phyloP scores from a whole-genome alignment of 768 basidiomycete species.

The Gloeopeniophorella convolvens region DNA sequence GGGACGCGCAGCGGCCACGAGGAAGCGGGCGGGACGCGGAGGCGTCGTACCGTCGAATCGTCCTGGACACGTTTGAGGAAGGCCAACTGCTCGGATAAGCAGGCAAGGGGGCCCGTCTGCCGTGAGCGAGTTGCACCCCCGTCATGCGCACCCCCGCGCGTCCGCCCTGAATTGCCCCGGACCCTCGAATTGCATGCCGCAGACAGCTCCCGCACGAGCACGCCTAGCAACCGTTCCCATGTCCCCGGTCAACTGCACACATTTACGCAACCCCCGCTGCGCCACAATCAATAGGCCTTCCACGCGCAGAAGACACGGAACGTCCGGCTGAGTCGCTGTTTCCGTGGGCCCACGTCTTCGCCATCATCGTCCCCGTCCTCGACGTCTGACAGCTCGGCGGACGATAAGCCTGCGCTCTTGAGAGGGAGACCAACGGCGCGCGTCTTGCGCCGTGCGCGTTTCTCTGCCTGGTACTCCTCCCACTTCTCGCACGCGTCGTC shows the following conservation, averaged over 20 bases:
- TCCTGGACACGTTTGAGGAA: slow-evolving; percentile 4
- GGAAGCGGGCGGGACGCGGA: neutral
- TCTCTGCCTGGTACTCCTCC: slow-evolving; percentile 41
- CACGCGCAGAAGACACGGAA: slow-evolving; percentile 52
- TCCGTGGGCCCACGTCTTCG: slow-evolving; percentile 16
- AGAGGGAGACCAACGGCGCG: neutral
- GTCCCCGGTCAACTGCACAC: neutral
- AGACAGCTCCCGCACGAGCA: neutral
- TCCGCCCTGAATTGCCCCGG: neutral
- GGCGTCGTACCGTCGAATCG: neutral
- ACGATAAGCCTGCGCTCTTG: slow-evolving; percentile 1
- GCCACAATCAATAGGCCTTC: slow-evolving; percentile 35
- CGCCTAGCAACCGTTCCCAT: slow-evolving; percentile 16
- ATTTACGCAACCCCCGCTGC: slow-evolving; percentile 1
- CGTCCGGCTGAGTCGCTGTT: slow-evolving; percentile 42
- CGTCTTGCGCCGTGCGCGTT: slow-evolving; percentile 22
- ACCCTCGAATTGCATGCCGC: no score
- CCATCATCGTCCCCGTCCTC: neutral
- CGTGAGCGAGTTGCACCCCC: neutral
- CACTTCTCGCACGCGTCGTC: slow-evolving; percentile 52
- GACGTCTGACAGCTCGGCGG: neutral
- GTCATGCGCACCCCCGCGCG: neutral
- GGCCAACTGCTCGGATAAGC: slow-evolving; percentile 5
- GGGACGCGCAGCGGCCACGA: neutral
- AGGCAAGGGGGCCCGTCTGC: neutral